A percentile compares a stretch with the other conserved stretches of the same genome.
phyloP scores from a whole-genome alignment of 2,329 filamentous ascomycete genomes.

The Cladosporium sp. region DNA sequence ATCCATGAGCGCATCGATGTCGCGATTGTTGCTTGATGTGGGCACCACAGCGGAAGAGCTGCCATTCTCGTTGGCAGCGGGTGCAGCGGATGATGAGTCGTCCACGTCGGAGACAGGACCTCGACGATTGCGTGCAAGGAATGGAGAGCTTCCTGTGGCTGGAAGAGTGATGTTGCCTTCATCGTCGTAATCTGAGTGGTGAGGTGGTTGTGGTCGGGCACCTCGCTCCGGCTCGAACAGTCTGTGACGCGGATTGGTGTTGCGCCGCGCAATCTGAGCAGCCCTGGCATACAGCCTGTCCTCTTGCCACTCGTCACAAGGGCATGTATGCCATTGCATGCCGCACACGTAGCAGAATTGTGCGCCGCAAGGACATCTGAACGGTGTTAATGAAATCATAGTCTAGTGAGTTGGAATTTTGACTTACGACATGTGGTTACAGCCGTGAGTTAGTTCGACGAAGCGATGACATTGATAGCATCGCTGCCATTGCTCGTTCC shows the following conservation, averaged over 20 bases:
- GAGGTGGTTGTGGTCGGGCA: neutral
- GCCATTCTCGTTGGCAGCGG: neutral
- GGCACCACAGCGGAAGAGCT: neutral
- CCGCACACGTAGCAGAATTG: conserved; percentile 31
- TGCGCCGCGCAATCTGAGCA: conserved; percentile 15
- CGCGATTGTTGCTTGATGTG: conserved; percentile 28
- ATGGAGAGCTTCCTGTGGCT: no score
- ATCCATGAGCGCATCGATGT: conserved; percentile 21
- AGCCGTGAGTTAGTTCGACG: conserved; percentile 49
- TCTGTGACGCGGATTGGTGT: conserved; percentile 10
- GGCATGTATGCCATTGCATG: conserved; percentile 26
- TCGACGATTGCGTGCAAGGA: neutral
- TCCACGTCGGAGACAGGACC: no score
- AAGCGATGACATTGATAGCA: conserved; percentile 46
- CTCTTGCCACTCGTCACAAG: conserved; percentile 20
- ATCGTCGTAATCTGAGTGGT: no score
- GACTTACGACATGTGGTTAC: conserved; percentile 55
- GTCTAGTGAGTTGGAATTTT: conserved; percentile 14
- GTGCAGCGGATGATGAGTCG: neutral
- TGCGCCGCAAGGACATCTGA: conserved; percentile 25
- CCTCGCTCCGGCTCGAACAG: neutral
- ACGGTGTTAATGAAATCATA: conserved; percentile 27
- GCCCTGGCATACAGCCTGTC: conserved; percentile 17
- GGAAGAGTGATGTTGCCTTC: no score
- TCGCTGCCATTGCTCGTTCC: conserved; percentile 48